Evolutionary conservation across 2,329 filamentous ascomycete species (phyloP).

Genomic region (Alternaria triticina): DNA sequence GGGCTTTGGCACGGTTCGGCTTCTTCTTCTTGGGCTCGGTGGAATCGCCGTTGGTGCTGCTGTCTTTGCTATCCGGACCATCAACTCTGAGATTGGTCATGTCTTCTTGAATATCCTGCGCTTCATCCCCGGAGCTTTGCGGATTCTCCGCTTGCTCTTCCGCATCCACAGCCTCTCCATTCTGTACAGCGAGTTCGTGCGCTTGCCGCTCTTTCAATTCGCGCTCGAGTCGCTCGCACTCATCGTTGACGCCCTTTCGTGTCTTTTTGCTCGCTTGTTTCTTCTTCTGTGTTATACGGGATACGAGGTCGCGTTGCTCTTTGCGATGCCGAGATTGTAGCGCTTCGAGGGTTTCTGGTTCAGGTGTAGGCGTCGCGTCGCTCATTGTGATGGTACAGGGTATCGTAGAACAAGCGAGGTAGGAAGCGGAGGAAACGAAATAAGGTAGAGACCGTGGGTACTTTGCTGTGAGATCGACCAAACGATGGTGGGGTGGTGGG

Average conservation of each 20-base stretch:
- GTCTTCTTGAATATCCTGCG: slow-evolving; percentile 19
- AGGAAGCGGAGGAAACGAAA: not conserved
- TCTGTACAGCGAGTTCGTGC: slow-evolving; percentile 56
- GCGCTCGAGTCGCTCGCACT: slow-evolving; percentile 64
- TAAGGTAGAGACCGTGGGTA: slow-evolving; percentile 10
- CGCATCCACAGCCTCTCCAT: slow-evolving; percentile 24
- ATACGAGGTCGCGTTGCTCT: slow-evolving; percentile 86
- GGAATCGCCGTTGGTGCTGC: slow-evolving; percentile 4
- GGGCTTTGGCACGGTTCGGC: slow-evolving; percentile 88
- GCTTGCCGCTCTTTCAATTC: slow-evolving; percentile 63
- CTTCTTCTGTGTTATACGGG: slow-evolving; percentile 90
- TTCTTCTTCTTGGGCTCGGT: slow-evolving; percentile 62
- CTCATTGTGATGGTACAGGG: slow-evolving; percentile 8
- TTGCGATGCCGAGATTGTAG: slow-evolving; percentile 82
- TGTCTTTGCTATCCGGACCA: not conserved
- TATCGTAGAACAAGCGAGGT: not conserved
- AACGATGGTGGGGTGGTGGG: slow-evolving; percentile 16
- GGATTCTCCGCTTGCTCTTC: slow-evolving; percentile 8
- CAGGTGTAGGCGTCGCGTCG: not conserved
- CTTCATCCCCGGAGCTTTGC: slow-evolving; percentile 7
- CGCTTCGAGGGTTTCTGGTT: slow-evolving; percentile 67
- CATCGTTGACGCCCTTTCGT: slow-evolving; percentile 65
- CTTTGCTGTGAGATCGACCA: not conserved
- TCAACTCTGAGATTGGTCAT: slow-evolving; percentile 13
- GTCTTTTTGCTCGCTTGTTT: slow-evolving; percentile 90